phyloP scores from a whole-genome alignment of 2,329 filamentous ascomycete species.

The Apiospora koreana region DNA sequence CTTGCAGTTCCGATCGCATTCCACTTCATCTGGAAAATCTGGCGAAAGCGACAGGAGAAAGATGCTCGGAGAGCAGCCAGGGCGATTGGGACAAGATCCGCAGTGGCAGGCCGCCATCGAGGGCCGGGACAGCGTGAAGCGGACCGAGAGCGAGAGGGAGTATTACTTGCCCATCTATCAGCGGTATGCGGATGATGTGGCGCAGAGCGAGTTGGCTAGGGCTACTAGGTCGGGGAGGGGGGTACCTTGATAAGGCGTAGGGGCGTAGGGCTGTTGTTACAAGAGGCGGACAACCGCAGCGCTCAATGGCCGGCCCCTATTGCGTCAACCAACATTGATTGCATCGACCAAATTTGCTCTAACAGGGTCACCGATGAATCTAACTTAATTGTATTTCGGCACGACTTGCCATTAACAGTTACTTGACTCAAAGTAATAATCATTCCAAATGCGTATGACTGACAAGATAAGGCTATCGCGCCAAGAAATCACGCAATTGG shows the following conservation, averaged over 20 bases:
- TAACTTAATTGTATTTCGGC: no score
- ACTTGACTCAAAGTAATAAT: background rate
- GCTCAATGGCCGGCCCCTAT: no score
- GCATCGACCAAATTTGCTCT: background rate
- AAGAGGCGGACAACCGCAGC: no score
- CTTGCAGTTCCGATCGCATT: conserved; percentile 27
- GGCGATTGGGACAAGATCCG: conserved; percentile 52
- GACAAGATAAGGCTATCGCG: background rate
- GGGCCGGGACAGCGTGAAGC: conserved; percentile 48
- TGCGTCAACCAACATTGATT: no score
- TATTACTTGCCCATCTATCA: conserved; percentile 58
- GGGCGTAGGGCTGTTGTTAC: no score
- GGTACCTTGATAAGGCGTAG: conserved; percentile 42
- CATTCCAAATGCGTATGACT: conserved; percentile 4
- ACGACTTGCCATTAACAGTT: background rate
- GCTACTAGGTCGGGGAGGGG: conserved; percentile 49
- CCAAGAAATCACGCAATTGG: background rate
- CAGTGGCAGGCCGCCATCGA: conserved; percentile 52
- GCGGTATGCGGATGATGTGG: conserved; percentile 44
- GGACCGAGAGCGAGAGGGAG: conserved; percentile 55
- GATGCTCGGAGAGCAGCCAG: conserved; percentile 43
- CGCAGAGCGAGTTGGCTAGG: conserved; percentile 45
- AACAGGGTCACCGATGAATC: background rate
- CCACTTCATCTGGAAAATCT: conserved; percentile 16
- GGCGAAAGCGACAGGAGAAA: conserved; percentile 15